Percentiles rank a stretch among this genome's conserved stretches.
phyloP scores from a whole-genome alignment of 768 basidiomycete genomes.

The Royoungia palumana region DNA sequence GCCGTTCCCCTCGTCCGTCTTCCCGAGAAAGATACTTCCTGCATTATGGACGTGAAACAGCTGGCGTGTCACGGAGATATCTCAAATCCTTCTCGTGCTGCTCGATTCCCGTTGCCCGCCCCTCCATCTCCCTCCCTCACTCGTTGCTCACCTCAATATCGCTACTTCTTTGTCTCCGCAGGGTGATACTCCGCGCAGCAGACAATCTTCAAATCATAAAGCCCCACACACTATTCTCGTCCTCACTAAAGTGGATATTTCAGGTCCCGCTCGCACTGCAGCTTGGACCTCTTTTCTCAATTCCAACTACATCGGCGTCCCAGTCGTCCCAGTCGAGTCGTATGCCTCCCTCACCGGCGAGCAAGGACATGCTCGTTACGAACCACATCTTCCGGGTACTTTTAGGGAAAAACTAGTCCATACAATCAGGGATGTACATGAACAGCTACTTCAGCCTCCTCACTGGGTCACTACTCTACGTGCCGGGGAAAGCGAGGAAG shows the following conservation, averaged over 20 bases:
- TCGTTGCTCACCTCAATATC: constrained; percentile 55
- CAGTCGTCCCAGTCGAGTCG: constrained; percentile 73
- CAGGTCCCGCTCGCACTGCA: constrained; percentile 58
- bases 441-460: constrained; percentile 66
- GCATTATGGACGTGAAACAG: constrained; percentile 34
- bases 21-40: background rate
- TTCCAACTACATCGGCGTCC: constrained; percentile 48
- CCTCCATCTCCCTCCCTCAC: constrained; percentile 80
- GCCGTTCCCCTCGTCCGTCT: constrained; percentile 27
- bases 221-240: constrained; percentile 54
- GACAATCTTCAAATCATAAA: constrained; percentile 33
- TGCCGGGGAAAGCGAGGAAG: constrained; percentile 38
- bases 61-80: constrained; percentile 93
- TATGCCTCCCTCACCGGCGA: constrained; percentile 40
- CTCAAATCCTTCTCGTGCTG: constrained; percentile 82
- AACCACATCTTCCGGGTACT: constrained; percentile 65
- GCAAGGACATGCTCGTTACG: constrained; percentile 48
- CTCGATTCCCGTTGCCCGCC: constrained; percentile 88
- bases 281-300: constrained; percentile 66
- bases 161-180: constrained; percentile 3
- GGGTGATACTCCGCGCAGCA: constrained; percentile 12
- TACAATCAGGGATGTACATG: constrained; percentile 63
- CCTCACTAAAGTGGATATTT: constrained; percentile 86
- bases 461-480: constrained; percentile 43
- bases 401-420: constrained; percentile 64